Evolutionary conservation across 192 early-diverging fungal species (phyloP), one percentile per base, ranked within the genome.

Genomic region (Tieghemiomyces parasiticus): DNA sequence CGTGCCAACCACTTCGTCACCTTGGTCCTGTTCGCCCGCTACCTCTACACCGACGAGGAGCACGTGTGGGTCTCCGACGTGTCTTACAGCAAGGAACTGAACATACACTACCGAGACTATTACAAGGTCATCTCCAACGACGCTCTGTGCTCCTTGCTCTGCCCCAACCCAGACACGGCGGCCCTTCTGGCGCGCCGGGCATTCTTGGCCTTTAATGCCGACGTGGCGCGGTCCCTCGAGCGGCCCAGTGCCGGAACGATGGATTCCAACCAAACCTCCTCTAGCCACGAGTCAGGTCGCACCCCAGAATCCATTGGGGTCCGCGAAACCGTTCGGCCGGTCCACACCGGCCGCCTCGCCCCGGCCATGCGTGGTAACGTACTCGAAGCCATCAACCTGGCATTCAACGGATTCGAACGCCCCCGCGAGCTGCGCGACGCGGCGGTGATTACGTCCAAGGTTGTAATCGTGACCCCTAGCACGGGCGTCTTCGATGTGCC

Each of bases 371-470:
- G 95, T 63, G 95, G 95, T 28, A 97, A 95, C 67, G 76, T 99
- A 26, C 77, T 99, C 0, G 95, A 96, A 69, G 91, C 95, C 0
- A 82, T 99, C 49, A 99, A 99, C 67, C 69, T 99, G 25, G 94
- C 92, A 1, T 74, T 99, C 51, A 99, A 97, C 73, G 89, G 90
- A 16, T 87, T 95, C 67, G 88, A 93, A 52, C 87, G 85, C 60
- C 91, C 93, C 65, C 91, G 90, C 67, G 86, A 95, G 32, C 91
- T 95, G 68, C 82, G 95, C n/a, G 94, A 97, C 73, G 68, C 97
- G 29, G 69, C 87, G 48, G 74, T 93, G 35, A 99, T 92, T 4
- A 93, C 91, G 44, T 76, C 93, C 3, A 84, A 86, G 28, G 91
- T 93, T 9, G 80, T 94, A 4, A 74, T 97, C 42, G 76, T 97